Percentiles rank a stretch among this genome's conserved stretches.
Conservation (phyloP, 2,329 filamentous ascomycete genomes). For the Sporothrix curviconia region DNA sequence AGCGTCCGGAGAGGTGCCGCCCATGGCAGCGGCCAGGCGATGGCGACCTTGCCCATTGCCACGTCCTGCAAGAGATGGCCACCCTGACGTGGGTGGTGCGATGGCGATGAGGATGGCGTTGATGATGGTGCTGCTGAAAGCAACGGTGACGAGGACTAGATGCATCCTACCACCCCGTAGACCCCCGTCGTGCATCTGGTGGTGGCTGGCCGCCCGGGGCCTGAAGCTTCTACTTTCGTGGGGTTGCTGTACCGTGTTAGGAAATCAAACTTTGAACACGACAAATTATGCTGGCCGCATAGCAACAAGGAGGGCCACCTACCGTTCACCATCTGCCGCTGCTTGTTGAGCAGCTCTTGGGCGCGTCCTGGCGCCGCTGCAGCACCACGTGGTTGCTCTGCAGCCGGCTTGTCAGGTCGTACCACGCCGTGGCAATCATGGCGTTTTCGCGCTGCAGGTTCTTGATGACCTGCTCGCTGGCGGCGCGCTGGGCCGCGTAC, state of each 20-base stretch:
- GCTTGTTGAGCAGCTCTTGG: conserved; percentile 78
- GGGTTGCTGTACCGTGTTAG: conserved; percentile 15
- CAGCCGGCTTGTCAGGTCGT: conserved; percentile 69
- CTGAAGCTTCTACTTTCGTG: conserved; percentile 20
- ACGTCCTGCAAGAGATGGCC: too few relatives aligned
- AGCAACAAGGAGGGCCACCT: conserved; percentile 16
- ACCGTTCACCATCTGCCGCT: conserved; percentile 65
- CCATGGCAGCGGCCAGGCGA: too few relatives aligned
- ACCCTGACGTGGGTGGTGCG: too few relatives aligned
- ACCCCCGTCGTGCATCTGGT: not conserved
- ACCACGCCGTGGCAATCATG: conserved; percentile 78
- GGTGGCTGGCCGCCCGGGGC: not conserved
- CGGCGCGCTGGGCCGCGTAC: conserved; percentile 32
- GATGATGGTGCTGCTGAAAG: not conserved
- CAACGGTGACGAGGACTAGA: not conserved
- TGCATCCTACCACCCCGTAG: not conserved
- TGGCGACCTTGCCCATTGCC: too few relatives aligned
- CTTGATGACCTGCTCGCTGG: conserved; percentile 51
- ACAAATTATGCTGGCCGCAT: not conserved
- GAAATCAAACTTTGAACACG: not conserved
- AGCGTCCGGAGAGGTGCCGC: too few relatives aligned
- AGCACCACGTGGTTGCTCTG: conserved; percentile 79
- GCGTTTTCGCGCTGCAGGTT: conserved; percentile 71
- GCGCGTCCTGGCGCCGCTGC: conserved; percentile 65
- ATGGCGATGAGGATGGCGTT: not conserved